Base-by-base conservation (phyloP, 495 filamentous ascomycete genomes). In the Rhizodiscina lignyota region DNA sequence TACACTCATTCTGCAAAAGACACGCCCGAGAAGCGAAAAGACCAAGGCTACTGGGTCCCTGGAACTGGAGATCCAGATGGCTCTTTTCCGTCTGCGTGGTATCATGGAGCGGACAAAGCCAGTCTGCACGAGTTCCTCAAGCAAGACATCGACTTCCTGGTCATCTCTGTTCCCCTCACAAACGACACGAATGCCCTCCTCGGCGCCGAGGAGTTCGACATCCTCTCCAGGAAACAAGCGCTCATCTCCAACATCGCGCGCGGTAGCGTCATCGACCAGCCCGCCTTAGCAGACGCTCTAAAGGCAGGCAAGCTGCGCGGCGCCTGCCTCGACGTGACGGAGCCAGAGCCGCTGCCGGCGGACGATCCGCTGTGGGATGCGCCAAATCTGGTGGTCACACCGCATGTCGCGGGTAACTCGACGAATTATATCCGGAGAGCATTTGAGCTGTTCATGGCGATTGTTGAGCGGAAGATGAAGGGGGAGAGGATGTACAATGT, bases 281-380 rank as follows among this genome's bases (percentile, higher is more conserved):
- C 70, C 11, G 79, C 71, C 3, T 48, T 93, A 18, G 58, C 86
- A 8, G 58, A 55, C 0, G 72, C 82, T 2, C 54, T 83, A 8
- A 62, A 74, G 37, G 42, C 37, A 6, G 49, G 44, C 27, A 49
- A 43, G 34, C 55, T 93, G 32, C 62, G 70, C 18, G 83, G 81
- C 17, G 70, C 83, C 8, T 80, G 80, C 30, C 52, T 92, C 27
- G 84, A 94, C 56, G 84, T 92, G 0, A 81, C 83, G 24, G 83
- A 89, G 35, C 82, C 81, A 1, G 84, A 94, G 47, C 84, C 84
- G 0, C 49, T 93, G 44, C 78, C 80, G 0, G 40, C 57, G 20
- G 73, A 77, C 5, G 66, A 75, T 52, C 67, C 73, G 38, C 51
- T 93, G 21, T 89, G 81, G 71, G 68, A 65, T n/a, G 57, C 73